A percentile compares a stretch with the other conserved stretches of the same genome.
phyloP scores from a whole-genome alignment of 108 stramenopile species.

The Conticribra weissflogii region DNA sequence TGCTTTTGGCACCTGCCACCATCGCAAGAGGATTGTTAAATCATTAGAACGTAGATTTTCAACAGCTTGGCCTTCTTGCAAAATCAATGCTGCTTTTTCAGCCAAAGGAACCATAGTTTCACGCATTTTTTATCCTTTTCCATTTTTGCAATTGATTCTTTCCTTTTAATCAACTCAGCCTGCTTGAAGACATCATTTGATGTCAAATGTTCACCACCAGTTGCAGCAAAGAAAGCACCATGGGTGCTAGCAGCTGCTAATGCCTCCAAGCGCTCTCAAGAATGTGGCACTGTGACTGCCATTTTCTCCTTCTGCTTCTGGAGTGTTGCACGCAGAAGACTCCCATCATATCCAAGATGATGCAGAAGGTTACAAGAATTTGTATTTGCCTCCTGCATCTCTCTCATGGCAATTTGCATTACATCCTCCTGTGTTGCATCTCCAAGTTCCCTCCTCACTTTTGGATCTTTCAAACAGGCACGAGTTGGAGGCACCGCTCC shows the following conservation, averaged over 20 bases:
- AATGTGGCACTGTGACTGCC: not conserved
- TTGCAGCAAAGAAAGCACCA: not conserved
- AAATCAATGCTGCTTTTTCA: not conserved
- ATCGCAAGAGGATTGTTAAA: slow-evolving; percentile 1
- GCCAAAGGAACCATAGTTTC: not conserved
- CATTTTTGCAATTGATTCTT: not conserved
- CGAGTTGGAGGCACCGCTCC: slow-evolving; percentile 5
- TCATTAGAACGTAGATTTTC: not conserved
- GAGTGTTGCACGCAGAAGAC: not conserved
- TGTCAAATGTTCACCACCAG: not conserved
- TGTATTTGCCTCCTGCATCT: slow-evolving; percentile 6
- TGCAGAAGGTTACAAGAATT: not conserved
- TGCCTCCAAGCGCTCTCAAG: not conserved
- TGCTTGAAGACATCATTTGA: not conserved
- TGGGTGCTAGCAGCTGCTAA: not conserved
- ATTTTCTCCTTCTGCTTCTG: not conserved
- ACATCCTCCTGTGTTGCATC: not conserved
- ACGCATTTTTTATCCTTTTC: not conserved
- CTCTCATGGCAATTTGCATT: not conserved
- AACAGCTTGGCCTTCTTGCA: not conserved
- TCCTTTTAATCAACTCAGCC: not conserved
- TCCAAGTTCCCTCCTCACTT: not conserved
- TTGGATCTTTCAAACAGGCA: not conserved
- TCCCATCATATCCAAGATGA: not conserved
- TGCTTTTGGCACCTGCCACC: not conserved